Conservation (phyloP, 2,329 filamentous ascomycete genomes). For the Amauroascus verrucosus region DNA sequence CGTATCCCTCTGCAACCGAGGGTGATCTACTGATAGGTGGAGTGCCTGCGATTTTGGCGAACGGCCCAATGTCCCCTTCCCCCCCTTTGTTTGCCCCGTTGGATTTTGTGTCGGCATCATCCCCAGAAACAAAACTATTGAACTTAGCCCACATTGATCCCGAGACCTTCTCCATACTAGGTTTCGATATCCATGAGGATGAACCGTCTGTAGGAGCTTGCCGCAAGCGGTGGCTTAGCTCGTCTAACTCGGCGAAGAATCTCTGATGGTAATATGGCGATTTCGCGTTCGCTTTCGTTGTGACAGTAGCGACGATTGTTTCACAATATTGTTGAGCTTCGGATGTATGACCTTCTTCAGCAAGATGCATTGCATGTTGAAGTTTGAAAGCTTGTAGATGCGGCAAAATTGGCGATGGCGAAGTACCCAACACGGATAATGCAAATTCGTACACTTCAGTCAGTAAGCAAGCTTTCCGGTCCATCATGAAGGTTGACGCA, state of each 20-base stretch:
- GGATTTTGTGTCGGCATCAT: conserved; percentile 61
- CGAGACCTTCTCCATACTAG: conserved; percentile 91
- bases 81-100: conserved; percentile 48
- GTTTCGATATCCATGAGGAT: conserved; percentile 85
- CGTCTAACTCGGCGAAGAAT: conserved; percentile 67
- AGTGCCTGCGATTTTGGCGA: conserved; percentile 67
- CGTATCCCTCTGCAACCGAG: conserved; percentile 67
- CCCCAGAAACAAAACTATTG: conserved; percentile 90
- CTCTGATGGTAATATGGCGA: conserved; percentile 76
- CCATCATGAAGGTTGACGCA: conserved; percentile 61
- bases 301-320: conserved; percentile 60
- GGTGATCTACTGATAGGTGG: conserved; percentile 65
- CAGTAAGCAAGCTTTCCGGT: conserved; percentile 80
- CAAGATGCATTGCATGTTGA: conserved; percentile 71
- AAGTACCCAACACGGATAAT: conserved; percentile 56
- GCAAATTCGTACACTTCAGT: conserved; percentile 95
- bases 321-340: conserved; percentile 92
- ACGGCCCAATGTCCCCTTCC: conserved; percentile 60
- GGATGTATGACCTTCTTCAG: conserved; percentile 68
- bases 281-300: conserved; percentile 60
- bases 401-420: conserved; percentile 52
- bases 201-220: conserved; percentile 74
- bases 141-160: conserved; percentile 85
- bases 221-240: conserved; percentile 70
- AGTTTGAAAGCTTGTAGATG: conserved; percentile 88